Percentiles rank a stretch among this genome's conserved stretches.
phyloP scores from a whole-genome alignment of 331 rosid species.

The Rosa hybrid region DNA sequence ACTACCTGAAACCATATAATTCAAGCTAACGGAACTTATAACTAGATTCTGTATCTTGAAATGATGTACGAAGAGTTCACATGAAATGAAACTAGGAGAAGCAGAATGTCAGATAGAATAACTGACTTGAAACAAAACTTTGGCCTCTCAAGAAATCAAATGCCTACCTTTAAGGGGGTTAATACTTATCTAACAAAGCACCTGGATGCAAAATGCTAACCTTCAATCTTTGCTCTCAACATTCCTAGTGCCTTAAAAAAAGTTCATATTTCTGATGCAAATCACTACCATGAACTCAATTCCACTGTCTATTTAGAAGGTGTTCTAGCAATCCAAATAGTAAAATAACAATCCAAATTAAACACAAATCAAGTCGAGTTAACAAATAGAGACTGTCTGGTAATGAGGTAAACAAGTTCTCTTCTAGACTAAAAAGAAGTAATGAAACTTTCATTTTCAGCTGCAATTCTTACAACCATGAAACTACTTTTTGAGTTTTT shows the following conservation, averaged over 20 bases:
- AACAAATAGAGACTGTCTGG: background rate
- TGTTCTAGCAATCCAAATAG: background rate
- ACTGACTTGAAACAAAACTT: background rate
- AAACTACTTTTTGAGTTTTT: background rate
- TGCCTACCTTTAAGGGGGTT: background rate
- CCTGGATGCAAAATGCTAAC: background rate
- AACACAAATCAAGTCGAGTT: background rate
- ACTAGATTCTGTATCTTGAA: background rate
- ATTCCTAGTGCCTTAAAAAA: background rate
- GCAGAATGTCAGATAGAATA: background rate
- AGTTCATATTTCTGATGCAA: background rate
- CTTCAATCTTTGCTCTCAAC: background rate
- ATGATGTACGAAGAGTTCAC: background rate
- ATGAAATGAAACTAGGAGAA: background rate
- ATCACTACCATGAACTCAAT: background rate
- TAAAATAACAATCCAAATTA: background rate
- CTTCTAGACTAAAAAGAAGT: background rate
- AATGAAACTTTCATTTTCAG: constrained; percentile 35
- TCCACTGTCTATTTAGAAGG: background rate
- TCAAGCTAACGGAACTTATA: too few relatives aligned
- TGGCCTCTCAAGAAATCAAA: background rate
- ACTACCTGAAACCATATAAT: background rate
- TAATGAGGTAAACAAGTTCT: background rate
- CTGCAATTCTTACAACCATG: constrained; percentile 39
- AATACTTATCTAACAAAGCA: background rate